These are phyloP conservation scores for Tetracentron sinense DNA, from an alignment of 164 flowering plant genomes.

Conservation along the genomic window DNA sequence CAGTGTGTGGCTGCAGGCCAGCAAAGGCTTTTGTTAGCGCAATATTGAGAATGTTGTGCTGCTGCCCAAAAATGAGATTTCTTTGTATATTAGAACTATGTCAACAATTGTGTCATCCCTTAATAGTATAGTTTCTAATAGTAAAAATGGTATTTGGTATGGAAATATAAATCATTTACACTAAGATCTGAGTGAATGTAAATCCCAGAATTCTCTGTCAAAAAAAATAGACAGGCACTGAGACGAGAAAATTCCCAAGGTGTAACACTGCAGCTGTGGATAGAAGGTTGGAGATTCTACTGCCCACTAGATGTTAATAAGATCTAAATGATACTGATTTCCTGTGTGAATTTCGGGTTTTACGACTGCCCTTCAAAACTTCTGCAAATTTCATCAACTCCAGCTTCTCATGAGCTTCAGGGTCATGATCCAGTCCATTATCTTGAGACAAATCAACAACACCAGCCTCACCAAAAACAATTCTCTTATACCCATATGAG, in stretches of 20 bases:
- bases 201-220: neutral
- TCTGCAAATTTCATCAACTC: slow-evolving; percentile 64
- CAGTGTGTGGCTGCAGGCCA: no score
- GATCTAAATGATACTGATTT: slow-evolving; percentile 33
- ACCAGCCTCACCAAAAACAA: slow-evolving; percentile 21
- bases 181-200: neutral
- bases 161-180: neutral
- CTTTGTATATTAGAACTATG: no score
- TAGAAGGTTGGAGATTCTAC: neutral
- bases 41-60: no score
- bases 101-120: no score
- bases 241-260: neutral
- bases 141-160: neutral
- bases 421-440: slow-evolving; percentile 15
- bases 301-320: neutral
- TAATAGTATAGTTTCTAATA: neutral
- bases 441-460: slow-evolving; percentile 17
- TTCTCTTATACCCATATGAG: slow-evolving; percentile 15
- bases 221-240: neutral
- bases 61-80: no score
- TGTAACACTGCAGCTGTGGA: neutral
- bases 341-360: slow-evolving; percentile 15
- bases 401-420: slow-evolving; percentile 25
- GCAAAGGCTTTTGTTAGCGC: no score
- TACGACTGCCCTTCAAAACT: slow-evolving; percentile 40